Evolutionary conservation across 306 rosid species (phyloP).

Genomic region (Quercus agrifolia): DNA sequence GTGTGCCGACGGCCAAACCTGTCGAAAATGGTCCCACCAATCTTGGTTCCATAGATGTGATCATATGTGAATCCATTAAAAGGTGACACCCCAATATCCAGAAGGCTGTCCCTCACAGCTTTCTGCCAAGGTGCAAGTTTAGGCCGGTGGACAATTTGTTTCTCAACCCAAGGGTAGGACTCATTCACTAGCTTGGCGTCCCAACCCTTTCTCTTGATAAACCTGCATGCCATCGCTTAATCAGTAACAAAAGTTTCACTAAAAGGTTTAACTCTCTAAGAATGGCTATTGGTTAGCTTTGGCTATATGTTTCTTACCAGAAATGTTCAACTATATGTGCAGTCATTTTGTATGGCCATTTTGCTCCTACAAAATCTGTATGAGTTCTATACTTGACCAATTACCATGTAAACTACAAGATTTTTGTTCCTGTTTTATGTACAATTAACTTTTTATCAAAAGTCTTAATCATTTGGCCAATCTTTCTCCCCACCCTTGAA

Average conservation of each 20-base stretch:
- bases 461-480: too few relatives aligned
- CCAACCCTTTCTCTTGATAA: slow-evolving; percentile 67
- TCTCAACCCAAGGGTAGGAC: slow-evolving; percentile 84
- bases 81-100: slow-evolving; percentile 74
- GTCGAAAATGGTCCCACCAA: slow-evolving; percentile 94
- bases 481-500: too few relatives aligned
- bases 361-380: too few relatives aligned
- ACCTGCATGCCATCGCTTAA: slow-evolving; percentile 42
- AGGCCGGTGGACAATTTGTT: slow-evolving; percentile 80
- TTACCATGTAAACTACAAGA: too few relatives aligned
- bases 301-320: too few relatives aligned
- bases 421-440: background rate
- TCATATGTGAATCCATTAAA: slow-evolving; percentile 94
- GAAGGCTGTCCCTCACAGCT: slow-evolving; percentile 71
- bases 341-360: too few relatives aligned
- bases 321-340: too few relatives aligned
- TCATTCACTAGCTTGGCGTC: slow-evolving; percentile 66
- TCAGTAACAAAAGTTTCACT: background rate
- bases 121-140: slow-evolving; percentile 49
- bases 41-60: slow-evolving; percentile 83
- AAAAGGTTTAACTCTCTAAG: background rate
- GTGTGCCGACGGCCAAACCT: slow-evolving; percentile 81
- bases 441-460: background rate
- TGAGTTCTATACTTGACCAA: too few relatives aligned
- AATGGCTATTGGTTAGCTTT: too few relatives aligned